These are phyloP conservation scores for Apiospora hydei DNA, from an alignment of 2,329 filamentous ascomycete genomes.

Conservation along the genomic window DNA sequence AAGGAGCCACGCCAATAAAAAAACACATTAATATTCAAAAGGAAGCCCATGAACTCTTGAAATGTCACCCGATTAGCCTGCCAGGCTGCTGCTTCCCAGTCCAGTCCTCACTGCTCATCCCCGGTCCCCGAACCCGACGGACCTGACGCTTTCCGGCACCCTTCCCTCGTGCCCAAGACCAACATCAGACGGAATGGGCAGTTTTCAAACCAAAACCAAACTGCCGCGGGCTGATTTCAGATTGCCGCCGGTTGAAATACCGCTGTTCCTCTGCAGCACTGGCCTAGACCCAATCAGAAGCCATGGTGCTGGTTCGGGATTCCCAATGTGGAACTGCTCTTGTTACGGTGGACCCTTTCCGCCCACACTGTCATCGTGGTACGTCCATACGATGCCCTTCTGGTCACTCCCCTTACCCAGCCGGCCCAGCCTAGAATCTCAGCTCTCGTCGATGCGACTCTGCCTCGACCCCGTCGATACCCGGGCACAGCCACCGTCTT, in stretches of 20 bases:
- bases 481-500: too few species aligned
- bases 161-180: too few species aligned
- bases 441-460: too few species aligned
- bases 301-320: not conserved
- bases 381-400: too few species aligned
- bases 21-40: not conserved
- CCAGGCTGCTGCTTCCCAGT: not conserved
- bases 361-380: not conserved
- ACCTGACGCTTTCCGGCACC: not conserved
- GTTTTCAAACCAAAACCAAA: too few species aligned
- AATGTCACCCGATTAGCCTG: not conserved
- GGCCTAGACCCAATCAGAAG: not conserved
- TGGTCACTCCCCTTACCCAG: too few species aligned
- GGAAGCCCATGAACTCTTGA: not conserved
- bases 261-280: not conserved
- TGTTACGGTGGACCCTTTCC: not conserved
- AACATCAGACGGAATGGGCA: not conserved
- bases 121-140: not conserved
- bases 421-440: too few species aligned
- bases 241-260: not conserved
- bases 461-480: too few species aligned
- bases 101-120: not conserved
- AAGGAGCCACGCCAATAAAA: too few species aligned
- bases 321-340: constrained; percentile 11
- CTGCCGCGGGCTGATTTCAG: not conserved